Percentiles rank a stretch among this genome's conserved stretches.
phyloP scores from a whole-genome alignment of 2,329 filamentous ascomycete species.

The Fusarium compactum region DNA sequence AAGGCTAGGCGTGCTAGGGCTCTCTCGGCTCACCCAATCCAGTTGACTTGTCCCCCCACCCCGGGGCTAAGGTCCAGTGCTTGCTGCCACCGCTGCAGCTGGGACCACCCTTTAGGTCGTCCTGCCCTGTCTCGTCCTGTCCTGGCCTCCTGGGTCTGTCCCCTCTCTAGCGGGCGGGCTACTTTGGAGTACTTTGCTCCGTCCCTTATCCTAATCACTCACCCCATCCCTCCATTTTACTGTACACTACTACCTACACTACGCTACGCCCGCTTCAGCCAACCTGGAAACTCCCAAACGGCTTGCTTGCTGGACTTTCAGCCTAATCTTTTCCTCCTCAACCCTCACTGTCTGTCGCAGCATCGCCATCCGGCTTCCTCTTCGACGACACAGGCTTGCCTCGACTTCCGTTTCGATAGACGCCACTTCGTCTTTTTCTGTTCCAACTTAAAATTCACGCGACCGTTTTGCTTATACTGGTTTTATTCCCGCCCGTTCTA shows the following conservation, averaged over 20 bases:
- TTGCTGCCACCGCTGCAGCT: conserved; percentile 35
- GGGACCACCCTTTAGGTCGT: conserved; percentile 29
- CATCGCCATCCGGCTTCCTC: conserved; percentile 29
- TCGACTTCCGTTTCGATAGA: conserved; percentile 9
- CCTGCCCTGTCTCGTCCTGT: conserved; percentile 9
- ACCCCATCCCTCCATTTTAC: conserved; percentile 17
- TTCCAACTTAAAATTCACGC: conserved; percentile 4
- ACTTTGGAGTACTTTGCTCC: conserved; percentile 34
- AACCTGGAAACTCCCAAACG: conserved; percentile 34
- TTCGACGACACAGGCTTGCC: conserved; percentile 30
- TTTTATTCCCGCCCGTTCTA: conserved; percentile 5
- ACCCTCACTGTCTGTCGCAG: conserved; percentile 25
- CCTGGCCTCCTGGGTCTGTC: conserved; percentile 20
- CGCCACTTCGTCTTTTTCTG: conserved; percentile 16
- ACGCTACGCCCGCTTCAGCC: conserved; percentile 39
- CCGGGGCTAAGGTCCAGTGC: conserved; percentile 28
- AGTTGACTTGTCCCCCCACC: conserved; percentile 16
- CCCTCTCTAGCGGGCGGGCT: conserved; percentile 20
- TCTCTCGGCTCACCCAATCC: conserved; percentile 11
- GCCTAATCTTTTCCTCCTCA: conserved; percentile 32
- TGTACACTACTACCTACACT: conserved; percentile 12
- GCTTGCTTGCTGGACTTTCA: conserved; percentile 30
- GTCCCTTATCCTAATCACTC: conserved; percentile 29
- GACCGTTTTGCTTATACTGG: conserved; percentile 14
- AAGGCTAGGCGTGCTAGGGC: conserved; percentile 29